Percentiles rank a stretch among this genome's conserved stretches.
Evolutionary conservation across 1,284 basidiomycete genomes (phyloP).

Genomic region (Singerocomus inundabilis): DNA sequence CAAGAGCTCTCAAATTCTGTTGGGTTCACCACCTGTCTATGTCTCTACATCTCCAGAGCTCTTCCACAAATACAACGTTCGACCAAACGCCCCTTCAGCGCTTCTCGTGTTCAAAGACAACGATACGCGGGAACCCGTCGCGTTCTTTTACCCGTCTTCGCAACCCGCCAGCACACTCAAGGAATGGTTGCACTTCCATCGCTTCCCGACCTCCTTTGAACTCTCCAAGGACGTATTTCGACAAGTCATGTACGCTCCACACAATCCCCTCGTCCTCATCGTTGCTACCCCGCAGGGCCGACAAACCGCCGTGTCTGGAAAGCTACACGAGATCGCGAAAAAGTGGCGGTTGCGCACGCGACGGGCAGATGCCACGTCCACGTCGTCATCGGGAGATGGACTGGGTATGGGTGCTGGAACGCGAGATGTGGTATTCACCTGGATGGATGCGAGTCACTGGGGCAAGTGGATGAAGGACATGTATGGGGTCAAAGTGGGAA

Average conservation of each 20-base stretch:
- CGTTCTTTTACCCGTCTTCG: slow-evolving; percentile 34
- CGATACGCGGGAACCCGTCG: slow-evolving; percentile 42
- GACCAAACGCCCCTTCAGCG: slow-evolving; percentile 48
- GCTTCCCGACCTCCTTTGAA: slow-evolving; percentile 68
- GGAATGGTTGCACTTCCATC: slow-evolving; percentile 63
- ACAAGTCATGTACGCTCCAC: slow-evolving; percentile 76
- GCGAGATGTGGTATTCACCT: slow-evolving; percentile 76
- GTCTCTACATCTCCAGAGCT: slow-evolving; percentile 47
- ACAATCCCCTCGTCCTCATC: slow-evolving; percentile 75
- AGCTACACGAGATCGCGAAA: slow-evolving; percentile 53
- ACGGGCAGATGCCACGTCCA: neutral
- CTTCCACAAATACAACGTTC: slow-evolving; percentile 53
- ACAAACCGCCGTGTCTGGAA: slow-evolving; percentile 43
- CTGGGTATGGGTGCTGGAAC: neutral
- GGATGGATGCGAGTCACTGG: slow-evolving; percentile 84
- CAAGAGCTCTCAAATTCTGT: slow-evolving; percentile 53
- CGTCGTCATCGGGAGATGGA: neutral
- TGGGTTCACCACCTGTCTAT: slow-evolving; percentile 70
- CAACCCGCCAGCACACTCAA: slow-evolving; percentile 33
- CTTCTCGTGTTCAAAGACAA: slow-evolving; percentile 79
- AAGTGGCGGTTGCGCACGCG: slow-evolving; percentile 59
- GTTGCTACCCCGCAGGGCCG: slow-evolving; percentile 46
- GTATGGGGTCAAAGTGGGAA: slow-evolving; percentile 60
- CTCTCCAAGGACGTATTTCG: slow-evolving; percentile 76
- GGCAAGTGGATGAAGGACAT: slow-evolving; percentile 83